Evolutionary conservation across 495 filamentous ascomycete species (phyloP).

Genomic region (Penicillium waksmanii): DNA sequence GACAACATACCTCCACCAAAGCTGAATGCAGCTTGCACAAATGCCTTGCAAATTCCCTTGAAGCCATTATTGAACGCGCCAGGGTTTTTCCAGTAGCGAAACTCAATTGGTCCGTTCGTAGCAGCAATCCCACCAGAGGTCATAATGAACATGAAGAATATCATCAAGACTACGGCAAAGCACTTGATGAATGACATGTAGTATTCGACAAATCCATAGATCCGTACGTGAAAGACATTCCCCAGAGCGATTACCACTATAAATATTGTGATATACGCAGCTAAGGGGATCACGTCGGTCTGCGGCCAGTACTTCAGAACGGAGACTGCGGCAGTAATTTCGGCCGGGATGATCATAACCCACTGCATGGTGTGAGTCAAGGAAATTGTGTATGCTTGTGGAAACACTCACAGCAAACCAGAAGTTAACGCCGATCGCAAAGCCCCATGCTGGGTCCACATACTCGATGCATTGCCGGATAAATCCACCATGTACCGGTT

Average conservation of each 20-base stretch:
- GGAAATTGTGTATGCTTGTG: not conserved
- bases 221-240: constrained; percentile 30
- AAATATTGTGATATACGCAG: constrained; percentile 37
- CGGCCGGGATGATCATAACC: constrained; percentile 38
- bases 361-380: constrained; percentile 20
- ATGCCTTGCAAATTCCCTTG: constrained; percentile 35
- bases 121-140: constrained; percentile 35
- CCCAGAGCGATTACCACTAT: constrained; percentile 22
- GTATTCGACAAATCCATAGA: constrained; percentile 36
- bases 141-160: constrained; percentile 40
- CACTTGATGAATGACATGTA: constrained; percentile 37
- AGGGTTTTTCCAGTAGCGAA: constrained; percentile 33
- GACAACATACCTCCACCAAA: constrained; percentile 30
- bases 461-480: constrained; percentile 36
- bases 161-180: constrained; percentile 30
- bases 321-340: constrained; percentile 34
- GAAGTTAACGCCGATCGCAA: constrained; percentile 37
- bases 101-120: constrained; percentile 32
- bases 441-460: constrained; percentile 34
- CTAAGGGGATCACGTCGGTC: constrained; percentile 28
- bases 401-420: constrained; percentile 31
- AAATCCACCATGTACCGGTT: constrained; percentile 36
- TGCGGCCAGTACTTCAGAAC: constrained; percentile 34
- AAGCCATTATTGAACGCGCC: constrained; percentile 38
- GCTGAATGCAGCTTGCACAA: constrained; percentile 35